Base-by-base conservation (phyloP, 2,329 filamentous ascomycete species). In the Fusarium buharicum region DNA sequence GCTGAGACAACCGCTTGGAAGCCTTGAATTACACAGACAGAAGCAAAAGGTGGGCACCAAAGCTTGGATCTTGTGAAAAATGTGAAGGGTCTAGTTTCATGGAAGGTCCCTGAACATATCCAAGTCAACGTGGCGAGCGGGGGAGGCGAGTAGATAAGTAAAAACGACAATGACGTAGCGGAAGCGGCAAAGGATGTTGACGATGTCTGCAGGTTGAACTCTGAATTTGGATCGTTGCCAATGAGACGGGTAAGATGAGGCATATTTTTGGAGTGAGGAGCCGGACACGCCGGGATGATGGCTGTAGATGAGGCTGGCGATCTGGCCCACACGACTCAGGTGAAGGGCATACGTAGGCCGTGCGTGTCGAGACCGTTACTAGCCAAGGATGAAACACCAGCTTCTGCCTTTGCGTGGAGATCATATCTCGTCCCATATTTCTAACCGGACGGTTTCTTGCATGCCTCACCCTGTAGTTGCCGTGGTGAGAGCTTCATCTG, bases 291-390 rank as follows among this genome's bases (percentile, higher is more conserved):
- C 34, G 40, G 68, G 68, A 70, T 70, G 27, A 69, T 70, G 68
- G 68, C 49, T 70, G 68, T 61, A 68, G 43, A 51, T 64, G 64
- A 69, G 64, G 61, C 62, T 69, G 67, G 64, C 52, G 50, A 48
- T 45, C 36, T 24, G 66, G 31, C 45, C 68, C 67, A 66, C 64
- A 53, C 37, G 39, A 47, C 43, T 55, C 57, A 48, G 49, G 53
- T 39, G 30, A 36, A 40, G 49, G 40, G 34, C 43, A 17, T 46
- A 65, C 63, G 54, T 56, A 62, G 60, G 31, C 47, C 56, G 47
- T 65, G 56, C 51, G 41, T 22, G 20, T 22, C 20, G 20, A 22
- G 20, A 22, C 20, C 20, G 20, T 22, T 22, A 22, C 20, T 22
- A 22, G 20, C 20, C 20, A 22, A 22, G 20, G 20, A 22, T 22